Percentiles rank a stretch among this genome's conserved stretches.
phyloP scores from a whole-genome alignment of 2,329 filamentous ascomycete genomes.

The Rutstroemia sydowiana region DNA sequence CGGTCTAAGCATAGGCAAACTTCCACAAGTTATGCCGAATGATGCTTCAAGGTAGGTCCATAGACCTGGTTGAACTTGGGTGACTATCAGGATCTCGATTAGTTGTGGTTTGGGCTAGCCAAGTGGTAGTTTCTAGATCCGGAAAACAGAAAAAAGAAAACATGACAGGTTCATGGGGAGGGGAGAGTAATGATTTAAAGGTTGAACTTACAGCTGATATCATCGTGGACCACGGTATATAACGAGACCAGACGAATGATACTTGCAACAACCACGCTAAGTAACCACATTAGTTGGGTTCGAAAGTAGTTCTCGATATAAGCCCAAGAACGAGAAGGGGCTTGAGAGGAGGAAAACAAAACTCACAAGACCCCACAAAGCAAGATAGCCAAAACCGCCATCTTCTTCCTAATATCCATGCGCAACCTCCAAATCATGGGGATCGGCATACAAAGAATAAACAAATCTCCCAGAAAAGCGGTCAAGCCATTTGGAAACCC shows the following conservation, averaged over 20 bases:
- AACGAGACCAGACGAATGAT: not conserved
- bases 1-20: slow-evolving; percentile 29
- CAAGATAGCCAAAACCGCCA: slow-evolving; percentile 15
- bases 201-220: not conserved
- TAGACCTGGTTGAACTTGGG: slow-evolving; percentile 26
- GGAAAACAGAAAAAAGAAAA: too few relatives aligned
- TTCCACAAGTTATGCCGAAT: slow-evolving; percentile 30
- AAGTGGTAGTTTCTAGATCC: not conserved
- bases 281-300: not conserved
- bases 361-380: slow-evolving; percentile 13
- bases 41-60: slow-evolving; percentile 36
- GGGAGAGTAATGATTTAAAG: not conserved
- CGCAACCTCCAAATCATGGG: slow-evolving; percentile 15
- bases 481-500: slow-evolving; percentile 17
- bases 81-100: slow-evolving; percentile 5
- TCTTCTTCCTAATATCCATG: slow-evolving; percentile 10
- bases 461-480: slow-evolving; percentile 12
- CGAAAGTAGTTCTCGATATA: too few relatives aligned
- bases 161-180: too few relatives aligned
- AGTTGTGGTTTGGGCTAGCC: not conserved
- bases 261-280: not conserved
- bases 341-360: not conserved
- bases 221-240: not conserved
- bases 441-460: slow-evolving; percentile 12
- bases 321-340: not conserved